A percentile compares a stretch with the other conserved stretches of the same genome.
These are phyloP conservation scores for Thinopyrum elongatum DNA, from an alignment of 176 grass and related monocot genomes.

Conservation along the genomic window DNA sequence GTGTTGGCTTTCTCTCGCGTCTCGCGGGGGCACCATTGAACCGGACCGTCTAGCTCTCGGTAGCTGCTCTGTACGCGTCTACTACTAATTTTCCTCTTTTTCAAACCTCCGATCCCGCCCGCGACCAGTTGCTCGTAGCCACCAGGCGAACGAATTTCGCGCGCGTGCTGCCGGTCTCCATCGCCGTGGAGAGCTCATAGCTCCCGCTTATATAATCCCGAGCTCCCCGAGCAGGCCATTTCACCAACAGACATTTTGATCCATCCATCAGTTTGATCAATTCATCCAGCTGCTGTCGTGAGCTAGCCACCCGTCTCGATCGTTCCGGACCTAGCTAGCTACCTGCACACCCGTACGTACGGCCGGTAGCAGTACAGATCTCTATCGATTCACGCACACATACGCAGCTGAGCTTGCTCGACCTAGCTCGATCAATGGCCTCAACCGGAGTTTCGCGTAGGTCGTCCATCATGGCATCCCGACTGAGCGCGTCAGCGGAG, in stretches of 20 bases:
- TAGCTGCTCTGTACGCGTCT: not conserved
- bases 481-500: conserved; percentile 39
- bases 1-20: not conserved
- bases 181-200: not conserved
- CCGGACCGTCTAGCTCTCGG: not conserved
- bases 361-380: not conserved
- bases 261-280: not conserved
- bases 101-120: not conserved
- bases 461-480: not conserved
- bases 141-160: not conserved
- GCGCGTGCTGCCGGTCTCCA: not conserved
- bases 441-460: not conserved
- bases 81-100: not conserved
- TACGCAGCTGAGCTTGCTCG: not conserved
- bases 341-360: not conserved
- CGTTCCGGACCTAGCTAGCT: not conserved
- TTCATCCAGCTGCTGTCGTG: not conserved
- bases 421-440: not conserved
- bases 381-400: not conserved
- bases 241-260: not conserved
- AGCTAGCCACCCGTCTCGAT: not conserved
- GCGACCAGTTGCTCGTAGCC: not conserved
- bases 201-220: not conserved
- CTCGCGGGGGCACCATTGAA: not conserved
- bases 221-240: not conserved